Evolutionary conservation across 148 eudicot genomes (phyloP), one percentile per base, ranked within the genome.

Genomic region (Gaultheria prostrata): DNA sequence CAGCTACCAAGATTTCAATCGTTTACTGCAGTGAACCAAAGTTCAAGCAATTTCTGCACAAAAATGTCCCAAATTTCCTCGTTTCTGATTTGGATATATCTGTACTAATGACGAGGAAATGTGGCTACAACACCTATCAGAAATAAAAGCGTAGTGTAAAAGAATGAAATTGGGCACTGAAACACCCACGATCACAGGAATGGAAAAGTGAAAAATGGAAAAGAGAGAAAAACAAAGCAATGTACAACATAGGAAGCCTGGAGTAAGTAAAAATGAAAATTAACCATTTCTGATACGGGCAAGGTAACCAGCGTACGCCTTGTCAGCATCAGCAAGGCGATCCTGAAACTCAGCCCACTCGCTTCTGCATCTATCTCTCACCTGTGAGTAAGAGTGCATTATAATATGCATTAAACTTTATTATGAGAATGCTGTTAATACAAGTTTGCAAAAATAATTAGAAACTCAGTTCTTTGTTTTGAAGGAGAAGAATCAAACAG

Each of bases 341-440:
- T 90, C 92, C 85, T 93, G 98, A 79, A 95, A 95, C 84, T 85
- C 86, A 20, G 91, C 89, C 98, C 98, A 95, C 88, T 95, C 98
- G 20, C 83, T 90, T 86, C 87, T 95, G 88, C 98, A 95, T 79
- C 98, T 90, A 67, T 89, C 92, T 56, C 97, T 89, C 84, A 95
- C 98, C 98, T 95, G 78, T 35, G 21, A 30, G 18, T 67, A n/a
- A 2, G 43, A 81, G 43, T 54, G 39, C 33, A 53, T 53, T 48
- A 49, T 53, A 1, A 46, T 50, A n/a, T 79, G 0, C 21, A 35
- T 67, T 28, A 30, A 33, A 67, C 45, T 59, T 67, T 14, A 14
- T 48, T 45, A 14, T 70, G 76, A 35, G 33, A 43, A 79, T 30
- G 46, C 48, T 63, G 30, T 57, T 10, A 0, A 79, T 10, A 45